Base-by-base conservation (phyloP, 306 rosid genomes). In the Vigna reflexopilosa region DNA sequence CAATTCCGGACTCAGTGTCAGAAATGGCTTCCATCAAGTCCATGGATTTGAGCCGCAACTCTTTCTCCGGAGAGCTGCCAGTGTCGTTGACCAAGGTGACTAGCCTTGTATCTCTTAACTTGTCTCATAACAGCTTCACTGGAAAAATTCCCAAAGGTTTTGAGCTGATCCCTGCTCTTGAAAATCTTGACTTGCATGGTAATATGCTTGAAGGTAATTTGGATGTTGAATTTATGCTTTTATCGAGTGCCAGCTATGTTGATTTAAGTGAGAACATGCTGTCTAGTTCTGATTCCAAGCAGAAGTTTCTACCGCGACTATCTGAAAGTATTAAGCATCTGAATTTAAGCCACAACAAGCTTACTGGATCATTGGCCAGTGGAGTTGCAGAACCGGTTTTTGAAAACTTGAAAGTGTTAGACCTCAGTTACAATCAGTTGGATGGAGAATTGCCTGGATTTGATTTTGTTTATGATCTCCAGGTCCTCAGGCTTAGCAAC, bases 391-490 rank as follows among this genome's bases (percentile, higher is more conserved):
- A 81, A 67, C 85, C 85, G 28, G 82, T 86, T 77, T 96, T 93
- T 61, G 91, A 88, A 61, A 80, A 90, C 84, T 79, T 96, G 96
- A 91, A 93, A 87, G 96, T 88, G 79, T 84, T 96, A 85, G 99
- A 96, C 85, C 89, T 96, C 69, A 91, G 99, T 82, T 86, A 93
- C 85, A 96, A 96, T 84, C 93, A 91, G 78, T 82, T 96, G 79
- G 83, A 90, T 36, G 99, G 99, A 62, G 99, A 90, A 65, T 84
- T 96, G 79, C 99, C 99, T 19, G 99, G 85, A 62, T 96, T 96
- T 83, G 93, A 90, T 69, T 95, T 96, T 83, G 94, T 88, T 68
- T 96, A 93, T 82, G 99, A 91, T 44, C 99, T 96, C 17, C 86
- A 90, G 79, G 90, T 91, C 81, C 97, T 96, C 69, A 93, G 88